Conservation (phyloP, 2,329 filamentous ascomycete species). For the Scopulariopsis brevicaulis region DNA sequence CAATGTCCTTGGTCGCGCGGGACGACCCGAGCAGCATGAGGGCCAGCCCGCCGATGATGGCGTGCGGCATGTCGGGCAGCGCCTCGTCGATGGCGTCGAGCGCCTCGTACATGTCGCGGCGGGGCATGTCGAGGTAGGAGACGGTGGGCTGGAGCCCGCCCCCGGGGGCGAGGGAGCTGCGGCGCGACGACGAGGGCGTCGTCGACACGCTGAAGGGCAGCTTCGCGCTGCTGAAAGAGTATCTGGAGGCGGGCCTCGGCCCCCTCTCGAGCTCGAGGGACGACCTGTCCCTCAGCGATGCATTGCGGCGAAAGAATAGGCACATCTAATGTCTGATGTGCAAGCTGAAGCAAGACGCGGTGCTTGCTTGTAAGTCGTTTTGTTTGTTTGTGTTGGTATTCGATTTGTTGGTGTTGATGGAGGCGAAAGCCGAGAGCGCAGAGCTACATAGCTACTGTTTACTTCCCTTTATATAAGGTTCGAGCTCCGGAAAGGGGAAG, state of each 20-base stretch:
- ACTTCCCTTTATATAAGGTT: too few relatives aligned
- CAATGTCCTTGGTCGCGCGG: conserved; percentile 3
- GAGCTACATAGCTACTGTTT: too few relatives aligned
- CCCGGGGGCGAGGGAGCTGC: neutral
- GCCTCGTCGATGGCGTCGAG: conserved; percentile 1
- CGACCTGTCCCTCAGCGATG: neutral
- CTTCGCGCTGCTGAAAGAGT: neutral
- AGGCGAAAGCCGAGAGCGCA: too few relatives aligned
- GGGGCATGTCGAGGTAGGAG: neutral
- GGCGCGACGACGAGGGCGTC: neutral
- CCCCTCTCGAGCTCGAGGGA: neutral
- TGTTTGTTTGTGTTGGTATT: neutral
- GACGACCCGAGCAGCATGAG: conserved; percentile 3
- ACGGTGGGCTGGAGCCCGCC: neutral
- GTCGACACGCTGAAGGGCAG: neutral
- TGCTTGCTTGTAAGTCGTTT: neutral
- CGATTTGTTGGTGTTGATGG: neutral
- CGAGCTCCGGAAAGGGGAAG: too few relatives aligned
- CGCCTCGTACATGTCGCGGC: conserved; percentile 2
- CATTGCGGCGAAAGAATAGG: neutral
- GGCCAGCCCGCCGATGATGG: conserved; percentile 2
- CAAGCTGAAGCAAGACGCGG: neutral
- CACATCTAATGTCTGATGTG: neutral
- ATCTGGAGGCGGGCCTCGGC: neutral
- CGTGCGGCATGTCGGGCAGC: conserved; percentile 1